A percentile compares a stretch with the other conserved stretches of the same genome.
Evolutionary conservation across 306 rosid genomes (phyloP).

Genomic region (Astragalus membranaceus): DNA sequence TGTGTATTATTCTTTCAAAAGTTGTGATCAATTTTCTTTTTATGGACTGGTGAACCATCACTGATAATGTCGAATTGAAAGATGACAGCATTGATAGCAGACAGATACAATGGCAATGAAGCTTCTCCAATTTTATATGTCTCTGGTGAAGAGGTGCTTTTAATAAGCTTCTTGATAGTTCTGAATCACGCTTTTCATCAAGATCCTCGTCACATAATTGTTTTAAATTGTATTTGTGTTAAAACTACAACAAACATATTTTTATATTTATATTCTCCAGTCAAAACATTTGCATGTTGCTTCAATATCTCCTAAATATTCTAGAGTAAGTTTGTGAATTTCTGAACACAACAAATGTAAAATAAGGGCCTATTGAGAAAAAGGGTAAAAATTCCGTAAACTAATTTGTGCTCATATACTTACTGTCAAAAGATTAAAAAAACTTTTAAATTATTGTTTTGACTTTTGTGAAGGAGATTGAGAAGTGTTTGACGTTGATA

Average conservation of each 20-base stretch:
- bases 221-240: not conserved
- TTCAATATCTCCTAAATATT: not conserved
- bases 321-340: not conserved
- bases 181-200: not conserved
- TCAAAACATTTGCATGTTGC: slow-evolving; percentile 2
- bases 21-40: not conserved
- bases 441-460: not conserved
- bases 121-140: slow-evolving; percentile 65
- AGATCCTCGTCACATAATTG: not conserved
- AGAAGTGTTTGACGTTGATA: not conserved
- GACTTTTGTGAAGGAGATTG: not conserved
- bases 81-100: slow-evolving; percentile 76
- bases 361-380: not conserved
- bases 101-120: slow-evolving; percentile 31
- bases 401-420: not conserved
- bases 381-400: not conserved
- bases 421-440: not conserved
- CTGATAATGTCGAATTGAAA: slow-evolving; percentile 29
- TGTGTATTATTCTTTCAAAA: slow-evolving; percentile 17
- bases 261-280: not conserved
- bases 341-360: not conserved
- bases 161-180: slow-evolving; percentile 3
- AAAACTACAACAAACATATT: not conserved
- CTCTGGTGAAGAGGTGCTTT: slow-evolving; percentile 95
- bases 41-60: not conserved